Evolutionary conservation across 306 rosid species (phyloP).

Genomic region (Pterocarpus santalinus): DNA sequence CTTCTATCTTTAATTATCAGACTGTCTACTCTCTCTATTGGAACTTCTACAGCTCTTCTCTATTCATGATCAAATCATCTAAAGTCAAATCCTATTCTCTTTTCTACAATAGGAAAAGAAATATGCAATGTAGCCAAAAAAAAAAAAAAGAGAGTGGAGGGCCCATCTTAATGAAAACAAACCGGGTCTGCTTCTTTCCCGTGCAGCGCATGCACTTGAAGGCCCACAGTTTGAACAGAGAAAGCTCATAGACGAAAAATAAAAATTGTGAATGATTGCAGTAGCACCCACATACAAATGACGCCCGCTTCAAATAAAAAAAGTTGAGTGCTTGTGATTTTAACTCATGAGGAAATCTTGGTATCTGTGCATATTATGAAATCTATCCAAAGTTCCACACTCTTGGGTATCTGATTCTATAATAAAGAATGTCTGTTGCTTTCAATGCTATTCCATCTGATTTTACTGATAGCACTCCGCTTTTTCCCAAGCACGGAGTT

Average conservation of each 20-base stretch:
- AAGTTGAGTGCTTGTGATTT: background rate
- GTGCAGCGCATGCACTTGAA: constrained; percentile 36
- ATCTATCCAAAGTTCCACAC: constrained; percentile 39
- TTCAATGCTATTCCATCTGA: constrained; percentile 53
- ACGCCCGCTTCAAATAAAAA: constrained; percentile 37
- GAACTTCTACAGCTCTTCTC: no score
- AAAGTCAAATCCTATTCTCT: no score
- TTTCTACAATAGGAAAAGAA: no score
- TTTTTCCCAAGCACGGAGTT: constrained; percentile 52
- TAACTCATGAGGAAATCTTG: constrained; percentile 28
- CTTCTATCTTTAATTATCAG: no score
- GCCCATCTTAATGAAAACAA: no score
- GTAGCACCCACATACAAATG: constrained; percentile 50
- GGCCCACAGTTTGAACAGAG: constrained; percentile 58
- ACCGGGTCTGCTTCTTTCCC: background rate
- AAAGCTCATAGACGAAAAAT: constrained; percentile 51
- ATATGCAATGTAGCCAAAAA: no score
- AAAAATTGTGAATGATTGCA: constrained; percentile 53
- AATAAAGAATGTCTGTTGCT: constrained; percentile 60
- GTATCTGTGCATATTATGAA: constrained; percentile 46
- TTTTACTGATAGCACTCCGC: constrained; percentile 51
- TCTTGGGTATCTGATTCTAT: constrained; percentile 43
- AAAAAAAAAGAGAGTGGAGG: no score
- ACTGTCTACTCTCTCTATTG: no score
- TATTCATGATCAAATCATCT: no score